These are phyloP conservation scores for Hapsidospora chrysogenum DNA, from an alignment of 495 filamentous ascomycete species.

Conservation along the genomic window DNA sequence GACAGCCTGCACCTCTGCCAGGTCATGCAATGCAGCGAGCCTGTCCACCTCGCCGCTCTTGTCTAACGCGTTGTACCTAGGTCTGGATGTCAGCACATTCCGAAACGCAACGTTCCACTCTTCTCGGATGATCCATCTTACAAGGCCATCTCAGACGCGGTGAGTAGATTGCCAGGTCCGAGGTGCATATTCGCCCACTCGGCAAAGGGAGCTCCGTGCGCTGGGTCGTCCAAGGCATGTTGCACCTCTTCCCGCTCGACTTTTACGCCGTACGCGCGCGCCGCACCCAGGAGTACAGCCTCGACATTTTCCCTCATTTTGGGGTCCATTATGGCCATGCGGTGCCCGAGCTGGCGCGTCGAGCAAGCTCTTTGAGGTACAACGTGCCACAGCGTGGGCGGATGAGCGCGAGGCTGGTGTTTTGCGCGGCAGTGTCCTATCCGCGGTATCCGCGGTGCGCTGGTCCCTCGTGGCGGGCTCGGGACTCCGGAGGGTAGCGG, in stretches of 20 bases:
- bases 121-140: slow-evolving; percentile 6
- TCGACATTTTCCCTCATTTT: slow-evolving; percentile 1
- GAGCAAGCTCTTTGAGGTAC: not conserved
- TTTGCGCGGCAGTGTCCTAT: no score
- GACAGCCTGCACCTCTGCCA: slow-evolving; percentile 15
- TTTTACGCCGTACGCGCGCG: slow-evolving; percentile 10
- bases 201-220: slow-evolving; percentile 11
- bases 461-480: no score
- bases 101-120: not conserved
- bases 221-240: slow-evolving; percentile 7
- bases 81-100: slow-evolving; percentile 3
- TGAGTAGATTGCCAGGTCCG: slow-evolving; percentile 23
- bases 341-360: slow-evolving; percentile 1
- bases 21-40: slow-evolving; percentile 16
- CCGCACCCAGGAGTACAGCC: not conserved
- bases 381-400: not conserved
- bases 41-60: slow-evolving; percentile 17
- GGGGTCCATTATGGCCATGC: not conserved
- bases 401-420: no score
- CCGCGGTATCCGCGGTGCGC: no score
- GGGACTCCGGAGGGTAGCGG: no score
- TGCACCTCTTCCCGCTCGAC: slow-evolving; percentile 8
- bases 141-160: slow-evolving; percentile 22
- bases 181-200: slow-evolving; percentile 24
- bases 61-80: slow-evolving; percentile 20